Evolutionary conservation across 1,284 basidiomycete genomes (phyloP), one percentile per base, ranked within the genome.

Genomic region (Sanghuangporus baumii): DNA sequence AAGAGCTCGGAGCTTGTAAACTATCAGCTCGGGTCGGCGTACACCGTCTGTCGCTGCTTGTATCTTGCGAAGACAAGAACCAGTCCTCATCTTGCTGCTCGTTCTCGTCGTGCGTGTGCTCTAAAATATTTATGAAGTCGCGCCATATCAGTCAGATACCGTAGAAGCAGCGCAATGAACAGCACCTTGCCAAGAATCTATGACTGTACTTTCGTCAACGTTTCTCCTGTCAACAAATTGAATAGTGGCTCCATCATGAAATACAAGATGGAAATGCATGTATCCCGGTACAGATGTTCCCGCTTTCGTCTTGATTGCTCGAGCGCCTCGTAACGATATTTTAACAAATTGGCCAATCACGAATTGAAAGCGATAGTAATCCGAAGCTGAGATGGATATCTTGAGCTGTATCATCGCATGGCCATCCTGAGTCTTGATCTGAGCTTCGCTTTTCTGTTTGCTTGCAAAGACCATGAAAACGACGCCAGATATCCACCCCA

Each of bases 141-240:
- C 11, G 16, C 7, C 4, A n/a, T n/a, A 18, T 46, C 4, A 46
- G 16, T 46, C 6, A 18, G 8, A 46, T n/a, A 16, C 7, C 43
- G 16, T 16, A n/a, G 2, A 46, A 46, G 43, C 7, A 16, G 16
- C 16, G 40, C 20, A 46, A 46, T 16, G 16, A 63, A 52, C 26
- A 31, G 26, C 55, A 57, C 62, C 58, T 38, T 56, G 51, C 58
- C 57, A 60, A 9, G 41, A 40, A 52, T 64, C 62, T 36, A 64
- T 9, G 18, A 64, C 23, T 38, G 55, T 43, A n/a, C 55, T 59
- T 12, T 41, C 55, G 46, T 37, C 18, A 6, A 58, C 34, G 16
- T 20, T 43, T 5, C 43, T 58, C 18, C 36, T 20, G 5, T 50
- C 61, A n/a, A 57, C 26, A 38, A 64, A 57, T 26, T 51, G 18